These are phyloP conservation scores for Sclerotinia sclerotiorum DNA, from an alignment of 2,329 filamentous ascomycete species.

Conservation along the genomic window DNA sequence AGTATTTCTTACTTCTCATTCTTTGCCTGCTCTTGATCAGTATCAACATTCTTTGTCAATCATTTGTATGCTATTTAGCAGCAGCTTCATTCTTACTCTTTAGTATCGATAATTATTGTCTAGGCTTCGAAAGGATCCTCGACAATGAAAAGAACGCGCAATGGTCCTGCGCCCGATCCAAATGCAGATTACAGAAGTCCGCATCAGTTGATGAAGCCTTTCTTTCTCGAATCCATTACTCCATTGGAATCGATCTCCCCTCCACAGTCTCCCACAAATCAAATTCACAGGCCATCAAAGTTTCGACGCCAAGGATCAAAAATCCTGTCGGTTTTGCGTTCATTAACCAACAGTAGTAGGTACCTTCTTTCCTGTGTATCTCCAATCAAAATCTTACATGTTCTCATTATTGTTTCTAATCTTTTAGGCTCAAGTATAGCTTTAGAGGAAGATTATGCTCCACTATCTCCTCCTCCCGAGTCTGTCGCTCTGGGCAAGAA, in stretches of 20 bases:
- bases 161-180: constrained; percentile 21
- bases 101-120: constrained; percentile 19
- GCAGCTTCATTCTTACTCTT: constrained; percentile 16
- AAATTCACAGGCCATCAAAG: constrained; percentile 40
- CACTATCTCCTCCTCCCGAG: constrained; percentile 4
- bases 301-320: constrained; percentile 45
- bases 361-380: background rate
- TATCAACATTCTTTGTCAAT: constrained; percentile 18
- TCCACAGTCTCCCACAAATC: constrained; percentile 32
- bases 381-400: background rate
- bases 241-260: constrained; percentile 29
- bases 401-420: background rate
- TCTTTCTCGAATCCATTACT: constrained; percentile 1
- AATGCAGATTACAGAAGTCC: constrained; percentile 8
- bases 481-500: constrained; percentile 31
- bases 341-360: constrained; percentile 45
- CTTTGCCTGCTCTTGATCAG: background rate
- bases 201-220: background rate
- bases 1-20: background rate
- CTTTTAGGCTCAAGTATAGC: background rate
- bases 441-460: constrained; percentile 15
- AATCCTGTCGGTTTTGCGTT: constrained; percentile 46
- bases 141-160: constrained; percentile 33
- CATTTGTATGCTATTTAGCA: constrained; percentile 15
- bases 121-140: background rate